Evolutionary conservation across 257 asterid genomes (phyloP).

Genomic region (Cordia subcordata): DNA sequence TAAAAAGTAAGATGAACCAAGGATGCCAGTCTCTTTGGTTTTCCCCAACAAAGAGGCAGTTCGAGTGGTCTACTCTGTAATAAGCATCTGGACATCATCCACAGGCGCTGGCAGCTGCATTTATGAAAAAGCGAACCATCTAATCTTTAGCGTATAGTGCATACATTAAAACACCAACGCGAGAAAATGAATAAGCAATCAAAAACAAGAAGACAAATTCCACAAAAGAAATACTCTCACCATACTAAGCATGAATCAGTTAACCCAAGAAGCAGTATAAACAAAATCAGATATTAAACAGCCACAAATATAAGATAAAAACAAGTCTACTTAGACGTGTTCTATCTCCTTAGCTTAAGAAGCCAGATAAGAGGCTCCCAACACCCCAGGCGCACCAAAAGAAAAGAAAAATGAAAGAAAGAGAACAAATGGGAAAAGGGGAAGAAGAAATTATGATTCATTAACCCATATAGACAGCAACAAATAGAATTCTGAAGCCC

Average conservation of each 20-base stretch:
- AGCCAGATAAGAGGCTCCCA: too few species aligned
- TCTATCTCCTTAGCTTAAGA: too few species aligned
- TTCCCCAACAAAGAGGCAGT: neutral
- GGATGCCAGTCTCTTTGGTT: neutral
- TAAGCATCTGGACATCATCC: conserved; percentile 46
- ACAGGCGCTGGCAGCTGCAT: conserved; percentile 37
- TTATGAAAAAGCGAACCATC: conserved; percentile 4
- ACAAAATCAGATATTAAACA: too few species aligned
- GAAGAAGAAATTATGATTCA: too few species aligned
- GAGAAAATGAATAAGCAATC: neutral
- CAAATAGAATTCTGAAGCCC: too few species aligned
- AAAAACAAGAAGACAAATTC: too few species aligned
- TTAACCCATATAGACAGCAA: too few species aligned
- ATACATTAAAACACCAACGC: neutral
- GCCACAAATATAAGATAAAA: too few species aligned
- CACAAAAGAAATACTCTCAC: neutral
- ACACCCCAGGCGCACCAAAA: too few species aligned
- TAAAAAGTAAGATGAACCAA: neutral
- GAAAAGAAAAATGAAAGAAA: too few species aligned
- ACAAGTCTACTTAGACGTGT: too few species aligned
- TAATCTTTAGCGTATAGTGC: neutral
- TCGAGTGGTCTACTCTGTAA: conserved; percentile 35
- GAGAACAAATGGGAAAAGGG: too few species aligned
- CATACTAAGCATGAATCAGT: neutral
- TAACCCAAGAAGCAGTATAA: neutral